phyloP scores from a whole-genome alignment of 805 yeast species.

The Kodamaea hsintzibuensis region DNA sequence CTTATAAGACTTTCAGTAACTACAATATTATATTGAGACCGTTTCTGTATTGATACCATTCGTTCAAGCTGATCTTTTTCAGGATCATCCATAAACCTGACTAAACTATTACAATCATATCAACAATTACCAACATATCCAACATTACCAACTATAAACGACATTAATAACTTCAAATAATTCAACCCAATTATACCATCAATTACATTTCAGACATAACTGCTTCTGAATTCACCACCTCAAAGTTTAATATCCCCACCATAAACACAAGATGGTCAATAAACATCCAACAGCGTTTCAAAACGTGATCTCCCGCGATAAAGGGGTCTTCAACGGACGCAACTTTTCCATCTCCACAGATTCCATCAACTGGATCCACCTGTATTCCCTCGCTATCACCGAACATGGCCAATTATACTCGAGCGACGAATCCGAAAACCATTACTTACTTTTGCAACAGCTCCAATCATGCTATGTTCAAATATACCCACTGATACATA shows the following conservation, averaged over 20 bases:
- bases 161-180: neutral
- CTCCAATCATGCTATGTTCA: slow-evolving; percentile 44
- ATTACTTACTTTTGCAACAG: slow-evolving; percentile 31
- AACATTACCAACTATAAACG: neutral
- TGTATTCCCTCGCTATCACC: slow-evolving; percentile 29
- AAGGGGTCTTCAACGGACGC: slow-evolving; percentile 34
- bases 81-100: neutral
- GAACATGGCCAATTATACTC: slow-evolving; percentile 36
- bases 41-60: neutral
- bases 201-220: neutral
- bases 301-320: slow-evolving; percentile 22
- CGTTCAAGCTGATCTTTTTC: neutral
- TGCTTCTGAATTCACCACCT: neutral
- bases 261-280: too few species aligned
- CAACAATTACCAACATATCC: neutral
- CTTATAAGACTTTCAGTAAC: neutral
- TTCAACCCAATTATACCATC: neutral
- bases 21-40: neutral
- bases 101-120: neutral
- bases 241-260: too few species aligned
- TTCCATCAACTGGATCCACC: slow-evolving; percentile 36
- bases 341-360: slow-evolving; percentile 40
- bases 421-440: slow-evolving; percentile 30
- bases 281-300: slow-evolving; percentile 6
- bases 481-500: slow-evolving; percentile 23